These are phyloP conservation scores for Microsporum canis DNA, from an alignment of 2,329 filamentous ascomycete species.

Conservation along the genomic window DNA sequence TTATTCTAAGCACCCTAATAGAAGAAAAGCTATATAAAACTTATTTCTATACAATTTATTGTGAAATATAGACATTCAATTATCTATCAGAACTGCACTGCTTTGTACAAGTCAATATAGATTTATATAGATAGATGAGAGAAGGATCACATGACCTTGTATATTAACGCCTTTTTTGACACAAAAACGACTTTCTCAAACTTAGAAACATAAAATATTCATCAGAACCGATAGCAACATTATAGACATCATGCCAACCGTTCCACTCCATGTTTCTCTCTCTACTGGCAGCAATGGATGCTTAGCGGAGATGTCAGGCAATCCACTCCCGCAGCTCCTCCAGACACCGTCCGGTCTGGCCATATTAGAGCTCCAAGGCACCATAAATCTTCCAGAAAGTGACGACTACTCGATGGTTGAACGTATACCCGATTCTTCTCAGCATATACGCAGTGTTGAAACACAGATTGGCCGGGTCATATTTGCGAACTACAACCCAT, in stretches of 20 bases:
- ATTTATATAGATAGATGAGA: background rate
- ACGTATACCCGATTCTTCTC: constrained; percentile 10
- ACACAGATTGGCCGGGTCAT: constrained; percentile 59
- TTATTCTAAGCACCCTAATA: too few relatives aligned
- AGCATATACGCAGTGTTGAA: constrained; percentile 20
- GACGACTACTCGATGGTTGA: constrained; percentile 22
- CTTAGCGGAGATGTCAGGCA: constrained; percentile 18
- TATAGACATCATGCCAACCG: constrained; percentile 29
- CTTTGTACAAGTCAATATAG: background rate
- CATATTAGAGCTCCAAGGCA: constrained; percentile 84
- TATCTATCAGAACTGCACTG: background rate
- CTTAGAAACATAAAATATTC: background rate
- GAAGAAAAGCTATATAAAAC: too few relatives aligned
- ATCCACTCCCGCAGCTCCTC: constrained; percentile 67
- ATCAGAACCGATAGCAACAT: background rate
- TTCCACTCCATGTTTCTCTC: constrained; percentile 27
- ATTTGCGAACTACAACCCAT: constrained; percentile 62
- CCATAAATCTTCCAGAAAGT: constrained; percentile 57
- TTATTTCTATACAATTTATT: background rate
- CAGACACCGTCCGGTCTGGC: constrained; percentile 84
- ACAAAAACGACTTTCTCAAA: too few relatives aligned
- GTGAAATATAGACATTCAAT: too few relatives aligned
- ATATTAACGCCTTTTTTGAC: background rate
- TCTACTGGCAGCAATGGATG: constrained; percentile 7
- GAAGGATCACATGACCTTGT: background rate